Percentiles rank a stretch among this genome's conserved stretches.
phyloP scores from a whole-genome alignment of 2,329 filamentous ascomycete genomes.

The Aspergillus alliaceus region DNA sequence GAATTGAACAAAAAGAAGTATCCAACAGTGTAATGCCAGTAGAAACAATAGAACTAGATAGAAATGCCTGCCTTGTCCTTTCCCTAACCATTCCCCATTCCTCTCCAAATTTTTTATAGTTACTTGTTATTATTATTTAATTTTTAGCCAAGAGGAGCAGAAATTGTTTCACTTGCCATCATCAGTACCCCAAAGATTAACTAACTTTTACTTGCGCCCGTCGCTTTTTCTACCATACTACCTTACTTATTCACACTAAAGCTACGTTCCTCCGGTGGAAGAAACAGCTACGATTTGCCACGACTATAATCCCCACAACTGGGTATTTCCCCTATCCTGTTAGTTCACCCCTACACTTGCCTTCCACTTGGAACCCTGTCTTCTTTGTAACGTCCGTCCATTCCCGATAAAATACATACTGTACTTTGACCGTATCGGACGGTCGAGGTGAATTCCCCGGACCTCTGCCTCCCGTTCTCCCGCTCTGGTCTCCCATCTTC shows the following conservation, averaged over 20 bases:
- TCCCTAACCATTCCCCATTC: no score
- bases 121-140: no score
- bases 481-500: no score
- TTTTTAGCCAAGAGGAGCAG: no score
- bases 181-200: background rate
- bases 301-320: conserved; percentile 17
- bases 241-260: no score
- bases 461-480: conserved; percentile 21
- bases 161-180: background rate
- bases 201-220: background rate
- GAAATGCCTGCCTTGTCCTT: no score
- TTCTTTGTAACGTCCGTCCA: conserved; percentile 6
- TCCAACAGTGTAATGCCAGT: background rate
- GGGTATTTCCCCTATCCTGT: conserved; percentile 11
- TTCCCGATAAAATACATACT: conserved; percentile 12
- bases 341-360: background rate
- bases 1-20: conserved; percentile 3
- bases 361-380: background rate
- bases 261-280: background rate
- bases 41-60: background rate
- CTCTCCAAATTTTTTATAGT: no score
- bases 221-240: no score
- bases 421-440: conserved; percentile 21
- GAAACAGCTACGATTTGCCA: conserved; percentile 20
- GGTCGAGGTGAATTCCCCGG: conserved; percentile 22